These are phyloP conservation scores for Rubus idaeus DNA, from an alignment of 306 rosid species.

Conservation along the genomic window DNA sequence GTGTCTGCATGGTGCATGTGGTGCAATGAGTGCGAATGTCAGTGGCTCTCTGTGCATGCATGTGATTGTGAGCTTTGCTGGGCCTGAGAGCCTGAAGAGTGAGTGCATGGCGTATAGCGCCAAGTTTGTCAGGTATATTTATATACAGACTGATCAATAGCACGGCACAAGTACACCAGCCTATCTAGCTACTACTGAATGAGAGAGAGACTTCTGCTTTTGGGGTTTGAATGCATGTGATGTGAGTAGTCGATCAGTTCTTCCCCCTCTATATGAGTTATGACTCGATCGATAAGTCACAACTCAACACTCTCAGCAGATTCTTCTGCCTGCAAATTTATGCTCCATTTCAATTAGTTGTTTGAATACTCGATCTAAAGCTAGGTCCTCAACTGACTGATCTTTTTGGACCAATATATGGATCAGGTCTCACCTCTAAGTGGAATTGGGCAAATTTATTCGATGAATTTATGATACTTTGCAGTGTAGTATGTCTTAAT, in stretches of 20 bases:
- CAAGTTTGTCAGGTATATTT: conserved; percentile 5
- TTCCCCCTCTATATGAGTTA: neutral
- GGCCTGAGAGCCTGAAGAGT: conserved; percentile 34
- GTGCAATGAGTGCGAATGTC: conserved; percentile 76
- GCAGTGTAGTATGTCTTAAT: no score
- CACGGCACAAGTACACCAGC: neutral
- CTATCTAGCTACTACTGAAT: neutral
- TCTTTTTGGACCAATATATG: neutral
- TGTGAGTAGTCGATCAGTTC: neutral
- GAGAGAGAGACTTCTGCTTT: neutral
- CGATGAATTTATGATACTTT: no score
- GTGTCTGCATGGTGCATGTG: conserved; percentile 81
- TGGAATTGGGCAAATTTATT: no score
- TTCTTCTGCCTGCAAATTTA: neutral
- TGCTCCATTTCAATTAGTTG: neutral
- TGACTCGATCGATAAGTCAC: neutral
- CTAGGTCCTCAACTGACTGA: neutral
- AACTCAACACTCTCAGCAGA: neutral
- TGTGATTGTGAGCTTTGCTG: conserved; percentile 54
- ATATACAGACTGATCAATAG: neutral
- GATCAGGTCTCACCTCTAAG: neutral
- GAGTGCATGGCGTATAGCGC: conserved; percentile 54
- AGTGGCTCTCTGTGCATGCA: conserved; percentile 57
- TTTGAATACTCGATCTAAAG: neutral
- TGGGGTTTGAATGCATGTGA: conserved; percentile 1